Conservation (phyloP, 306 rosid species). For the Leucaena leucocephala region DNA sequence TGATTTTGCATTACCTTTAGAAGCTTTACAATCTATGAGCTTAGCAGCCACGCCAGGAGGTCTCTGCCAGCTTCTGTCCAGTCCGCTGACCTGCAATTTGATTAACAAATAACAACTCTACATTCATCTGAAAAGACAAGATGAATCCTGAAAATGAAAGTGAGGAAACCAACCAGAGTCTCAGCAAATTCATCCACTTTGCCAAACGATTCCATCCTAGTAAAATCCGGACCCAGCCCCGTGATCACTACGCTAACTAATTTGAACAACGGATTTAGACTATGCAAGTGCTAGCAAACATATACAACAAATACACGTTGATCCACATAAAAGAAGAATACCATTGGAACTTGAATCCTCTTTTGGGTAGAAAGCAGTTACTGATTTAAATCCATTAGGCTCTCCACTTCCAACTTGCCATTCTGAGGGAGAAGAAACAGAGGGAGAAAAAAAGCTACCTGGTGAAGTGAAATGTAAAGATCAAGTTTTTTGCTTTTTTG, state of each 20-base stretch:
- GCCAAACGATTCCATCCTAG: conserved; percentile 93
- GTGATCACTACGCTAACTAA: conserved; percentile 84
- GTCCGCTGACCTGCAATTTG: conserved; percentile 69
- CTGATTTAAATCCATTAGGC: conserved; percentile 76
- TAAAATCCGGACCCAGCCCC: conserved; percentile 89
- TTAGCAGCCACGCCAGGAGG: conserved; percentile 92
- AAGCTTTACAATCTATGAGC: conserved; percentile 64
- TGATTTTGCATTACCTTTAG: conserved; percentile 52
- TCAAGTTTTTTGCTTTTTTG: neutral
- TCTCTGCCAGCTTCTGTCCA: conserved; percentile 94
- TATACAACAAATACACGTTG: conserved; percentile 22
- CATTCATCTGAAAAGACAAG: conserved; percentile 8
- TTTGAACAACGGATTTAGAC: conserved; percentile 41
- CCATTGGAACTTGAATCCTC: conserved; percentile 67
- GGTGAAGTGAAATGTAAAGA: neutral
- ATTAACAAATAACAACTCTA: neutral
- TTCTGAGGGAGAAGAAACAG: conserved; percentile 38
- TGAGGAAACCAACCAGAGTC: conserved; percentile 63
- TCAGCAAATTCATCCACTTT: conserved; percentile 95
- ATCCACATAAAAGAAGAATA: conserved; percentile 21
- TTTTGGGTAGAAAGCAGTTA: conserved; percentile 84
- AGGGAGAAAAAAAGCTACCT: conserved; percentile 7
- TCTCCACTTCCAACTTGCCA: conserved; percentile 88
- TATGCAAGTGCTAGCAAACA: neutral
- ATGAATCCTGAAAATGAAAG: neutral